phyloP scores from a whole-genome alignment of 352 stramenopile genomes.

The Sclerospora graminicola region DNA sequence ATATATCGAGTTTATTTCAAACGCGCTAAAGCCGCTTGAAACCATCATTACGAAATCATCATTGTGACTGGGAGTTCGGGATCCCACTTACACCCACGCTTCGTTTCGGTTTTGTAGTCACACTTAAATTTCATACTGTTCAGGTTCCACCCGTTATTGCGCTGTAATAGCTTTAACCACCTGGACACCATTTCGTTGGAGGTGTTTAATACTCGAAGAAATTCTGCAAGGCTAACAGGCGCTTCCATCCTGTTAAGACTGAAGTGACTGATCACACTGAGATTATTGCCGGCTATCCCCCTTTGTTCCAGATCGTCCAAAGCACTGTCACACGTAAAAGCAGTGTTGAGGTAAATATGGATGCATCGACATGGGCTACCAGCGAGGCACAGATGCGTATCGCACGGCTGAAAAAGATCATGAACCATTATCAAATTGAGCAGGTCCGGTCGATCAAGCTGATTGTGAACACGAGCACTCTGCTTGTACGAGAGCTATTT shows the following conservation, averaged over 20 bases:
- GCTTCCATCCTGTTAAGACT: slow-evolving; percentile 2
- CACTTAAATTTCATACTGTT: slow-evolving; percentile 61
- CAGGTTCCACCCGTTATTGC: slow-evolving; percentile 68
- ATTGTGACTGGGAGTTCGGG: slow-evolving; percentile 41
- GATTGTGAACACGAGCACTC: slow-evolving; percentile 12
- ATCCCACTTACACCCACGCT: slow-evolving; percentile 46
- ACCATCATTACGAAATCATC: slow-evolving; percentile 44
- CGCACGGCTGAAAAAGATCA: slow-evolving; percentile 37
- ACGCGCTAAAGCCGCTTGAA: slow-evolving; percentile 35
- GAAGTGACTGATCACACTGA: slow-evolving; percentile 40
- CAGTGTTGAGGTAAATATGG: slow-evolving; percentile 45
- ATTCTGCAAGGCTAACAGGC: slow-evolving; percentile 28
- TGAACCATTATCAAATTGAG: slow-evolving; percentile 27
- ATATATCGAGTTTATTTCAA: slow-evolving; percentile 17
- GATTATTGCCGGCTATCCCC: slow-evolving; percentile 33
- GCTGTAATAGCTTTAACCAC: slow-evolving; percentile 70
- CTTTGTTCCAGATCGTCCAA: slow-evolving; percentile 47
- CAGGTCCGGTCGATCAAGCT: slow-evolving; percentile 9
- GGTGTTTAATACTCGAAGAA: slow-evolving; percentile 67
- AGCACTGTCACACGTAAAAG: slow-evolving; percentile 44
- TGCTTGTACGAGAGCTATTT: slow-evolving; percentile 36
- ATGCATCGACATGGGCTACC: slow-evolving; percentile 43
- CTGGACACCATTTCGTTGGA: slow-evolving; percentile 63
- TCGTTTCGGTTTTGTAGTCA: slow-evolving; percentile 40
- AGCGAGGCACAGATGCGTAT: slow-evolving; percentile 43